Evolutionary conservation across 2,329 filamentous ascomycete species (phyloP), one percentile per base, ranked within the genome.

Genomic region (Epichloe festucae): DNA sequence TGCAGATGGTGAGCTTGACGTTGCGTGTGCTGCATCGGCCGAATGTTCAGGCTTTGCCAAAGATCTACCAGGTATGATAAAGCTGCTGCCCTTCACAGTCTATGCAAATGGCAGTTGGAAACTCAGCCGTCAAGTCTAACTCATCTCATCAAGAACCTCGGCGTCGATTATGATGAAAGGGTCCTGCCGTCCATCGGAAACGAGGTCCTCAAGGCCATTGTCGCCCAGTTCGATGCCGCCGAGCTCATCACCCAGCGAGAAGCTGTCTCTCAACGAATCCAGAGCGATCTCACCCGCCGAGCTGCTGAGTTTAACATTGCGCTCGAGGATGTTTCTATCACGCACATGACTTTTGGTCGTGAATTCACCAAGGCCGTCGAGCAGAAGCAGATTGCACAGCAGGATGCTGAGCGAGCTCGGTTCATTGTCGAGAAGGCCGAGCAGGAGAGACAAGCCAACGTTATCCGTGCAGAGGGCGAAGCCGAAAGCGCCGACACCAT

Each of bases 361-460:
- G 93, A 98, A 73, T 98, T 98, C 78, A 98, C 93, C 55, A 87
- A 88, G 71, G 93, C 93, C 58, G 93, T 98, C 63, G 93, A 98
- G 76, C 93, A 98, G 81, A 98, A 98, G 83, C 93, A 98, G 78
- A 98, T 98, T 69, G 93, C 93, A 52, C 93, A 98, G 75, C 93
- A 98, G 73, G 93, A 98, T 67, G 93, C 93, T 57, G 93, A 98
- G 78, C 82, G 93, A 58, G 93, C 93, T 47, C 82, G 93, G 59
- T 98, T 98, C 76, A 94, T 98, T 61, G 93, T 98, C 68, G 93
- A 98, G 79, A 89, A 89, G 70, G 93, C 93, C 55, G 93, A 98
- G 79, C 93, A 98, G 76, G 93, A 98, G 76, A 81, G 93, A 63
- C 93, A 98, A 74, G 93, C 93, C 61, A 97, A 93, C 73, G 93